Evolutionary conservation across 2,329 filamentous ascomycete species (phyloP).

Genomic region (Raffaelea deltoideospora): DNA sequence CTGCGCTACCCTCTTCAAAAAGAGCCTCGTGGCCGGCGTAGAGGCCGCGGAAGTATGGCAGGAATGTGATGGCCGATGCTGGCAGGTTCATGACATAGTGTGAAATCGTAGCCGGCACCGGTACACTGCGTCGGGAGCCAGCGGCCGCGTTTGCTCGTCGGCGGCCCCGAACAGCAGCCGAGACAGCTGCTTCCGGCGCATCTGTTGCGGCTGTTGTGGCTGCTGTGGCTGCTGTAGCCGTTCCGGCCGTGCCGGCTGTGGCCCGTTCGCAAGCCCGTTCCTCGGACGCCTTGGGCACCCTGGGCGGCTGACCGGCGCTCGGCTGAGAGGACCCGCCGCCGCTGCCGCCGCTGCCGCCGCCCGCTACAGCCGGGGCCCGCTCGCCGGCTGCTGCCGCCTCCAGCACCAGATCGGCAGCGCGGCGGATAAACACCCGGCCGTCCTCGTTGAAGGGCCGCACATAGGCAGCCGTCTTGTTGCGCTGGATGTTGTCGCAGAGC

Average conservation of each 20-base stretch:
- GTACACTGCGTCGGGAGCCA: slow-evolving; percentile 15
- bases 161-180: too few relatives aligned
- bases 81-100: slow-evolving; percentile 99
- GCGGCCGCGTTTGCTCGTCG: too few relatives aligned
- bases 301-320: too few relatives aligned
- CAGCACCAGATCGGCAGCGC: slow-evolving; percentile 47
- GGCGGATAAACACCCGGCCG: slow-evolving; percentile 64
- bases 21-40: slow-evolving; percentile 57
- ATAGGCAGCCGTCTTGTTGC: slow-evolving; percentile 67
- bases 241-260: slow-evolving; percentile 7
- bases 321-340: too few relatives aligned
- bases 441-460: slow-evolving; percentile 72
- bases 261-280: slow-evolving; percentile 29
- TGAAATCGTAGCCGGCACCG: slow-evolving; percentile 60
- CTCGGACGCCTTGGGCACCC: slow-evolving; percentile 8
- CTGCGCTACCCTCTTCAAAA: slow-evolving; percentile 46
- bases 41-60: slow-evolving; percentile 59
- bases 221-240: not conserved
- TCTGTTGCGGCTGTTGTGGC: not conserved
- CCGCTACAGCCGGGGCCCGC: slow-evolving; percentile 13
- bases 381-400: slow-evolving; percentile 34
- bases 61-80: slow-evolving; percentile 73
- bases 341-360: slow-evolving; percentile 1
- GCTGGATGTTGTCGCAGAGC: slow-evolving; percentile 51
- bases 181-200: too few relatives aligned